Base-by-base conservation (phyloP, 2,329 filamentous ascomycete species). In the Curvularia verruculosa region DNA sequence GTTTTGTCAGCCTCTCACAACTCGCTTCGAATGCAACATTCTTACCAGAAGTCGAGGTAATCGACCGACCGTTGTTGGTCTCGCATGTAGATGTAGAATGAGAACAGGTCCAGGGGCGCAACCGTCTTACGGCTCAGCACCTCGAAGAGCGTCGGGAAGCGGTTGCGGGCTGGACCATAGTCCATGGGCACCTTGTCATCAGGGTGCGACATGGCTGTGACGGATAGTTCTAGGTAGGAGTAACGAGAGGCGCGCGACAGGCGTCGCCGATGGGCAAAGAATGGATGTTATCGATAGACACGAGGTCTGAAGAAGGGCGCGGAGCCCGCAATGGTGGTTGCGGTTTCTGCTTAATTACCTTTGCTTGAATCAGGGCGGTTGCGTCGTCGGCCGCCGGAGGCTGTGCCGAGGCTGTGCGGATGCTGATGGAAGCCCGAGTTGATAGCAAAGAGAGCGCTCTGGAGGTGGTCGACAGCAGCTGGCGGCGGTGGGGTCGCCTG, bases 41-140 rank as follows among this genome's bases (percentile, higher is more conserved):
- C 86, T 56, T 82, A 98, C 95, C 96, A 99, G 78, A 99, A 99
- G 75, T 99, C 95, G 40, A 99, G 82, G 71, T 99, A 99, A 73
- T 99, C 95, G 12, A 99, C 95, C 7, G 94, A 97, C 75, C 93
- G 88, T 78, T 99, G 95, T 79, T 97, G 93, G 77, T 99, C 96
- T 71, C 95, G 87, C 95, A 99, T 99, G 80, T 96, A 99, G 70
- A 99, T 99, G 80, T 99, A 99, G 81, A 99, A 99, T 1, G 93
- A 97, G 78, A 96, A 99, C 10, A 99, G 83, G 73, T 99, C 96
- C 56, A 99, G 94, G 0, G 95, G 95, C 47, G 96, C 91, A 19
- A 96, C 84, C n/a, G 95, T 99, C 63, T 92, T 88, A 66, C 96
- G 88, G 75, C 92, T 96, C 59, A 99, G 82, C 54, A 99, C 95